Conservation (phyloP, 2,329 filamentous ascomycete genomes). For the Fusarium caatingaense region DNA sequence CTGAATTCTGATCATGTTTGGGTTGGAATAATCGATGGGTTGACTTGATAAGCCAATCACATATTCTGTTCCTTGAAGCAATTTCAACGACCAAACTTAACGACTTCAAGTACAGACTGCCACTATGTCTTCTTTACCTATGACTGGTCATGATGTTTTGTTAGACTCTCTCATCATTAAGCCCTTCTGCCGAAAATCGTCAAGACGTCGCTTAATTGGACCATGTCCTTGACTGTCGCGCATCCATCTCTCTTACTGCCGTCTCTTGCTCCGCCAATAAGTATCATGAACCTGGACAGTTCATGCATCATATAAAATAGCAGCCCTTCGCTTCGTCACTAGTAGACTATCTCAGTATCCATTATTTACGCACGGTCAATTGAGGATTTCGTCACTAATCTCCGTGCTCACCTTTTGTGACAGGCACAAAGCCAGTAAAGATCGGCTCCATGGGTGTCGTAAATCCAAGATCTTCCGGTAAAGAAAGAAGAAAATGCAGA, state of each 20-base stretch:
- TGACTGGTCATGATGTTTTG: slow-evolving; percentile 17
- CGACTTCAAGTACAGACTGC: not conserved
- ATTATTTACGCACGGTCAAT: slow-evolving; percentile 19
- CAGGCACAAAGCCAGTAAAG: slow-evolving; percentile 21
- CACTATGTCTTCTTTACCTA: not conserved
- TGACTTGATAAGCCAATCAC: slow-evolving; percentile 22
- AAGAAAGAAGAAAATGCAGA: not conserved
- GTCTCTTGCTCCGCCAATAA: slow-evolving; percentile 4
- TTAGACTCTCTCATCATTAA: slow-evolving; percentile 10
- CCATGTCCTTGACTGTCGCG: not conserved
- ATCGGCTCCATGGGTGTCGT: slow-evolving; percentile 10
- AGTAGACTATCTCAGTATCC: not conserved
- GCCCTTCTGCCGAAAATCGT: slow-evolving; percentile 1
- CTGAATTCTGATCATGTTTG: not conserved
- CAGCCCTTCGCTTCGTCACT: slow-evolving; percentile 2
- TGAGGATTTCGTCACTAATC: slow-evolving; percentile 31
- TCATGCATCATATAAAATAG: slow-evolving; percentile 15
- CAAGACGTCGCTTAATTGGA: slow-evolving; percentile 14
- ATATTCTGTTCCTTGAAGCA: not conserved
- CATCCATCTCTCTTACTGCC: slow-evolving; percentile 1
- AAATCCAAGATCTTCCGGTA: slow-evolving; percentile 6
- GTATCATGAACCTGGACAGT: slow-evolving; percentile 2
- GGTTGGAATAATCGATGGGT: not conserved
- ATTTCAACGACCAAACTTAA: slow-evolving; percentile 4
- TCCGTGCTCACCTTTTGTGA: slow-evolving; percentile 20